Conservation (phyloP, 2,329 filamentous ascomycete species). For the Trichophyton benhamiae region DNA sequence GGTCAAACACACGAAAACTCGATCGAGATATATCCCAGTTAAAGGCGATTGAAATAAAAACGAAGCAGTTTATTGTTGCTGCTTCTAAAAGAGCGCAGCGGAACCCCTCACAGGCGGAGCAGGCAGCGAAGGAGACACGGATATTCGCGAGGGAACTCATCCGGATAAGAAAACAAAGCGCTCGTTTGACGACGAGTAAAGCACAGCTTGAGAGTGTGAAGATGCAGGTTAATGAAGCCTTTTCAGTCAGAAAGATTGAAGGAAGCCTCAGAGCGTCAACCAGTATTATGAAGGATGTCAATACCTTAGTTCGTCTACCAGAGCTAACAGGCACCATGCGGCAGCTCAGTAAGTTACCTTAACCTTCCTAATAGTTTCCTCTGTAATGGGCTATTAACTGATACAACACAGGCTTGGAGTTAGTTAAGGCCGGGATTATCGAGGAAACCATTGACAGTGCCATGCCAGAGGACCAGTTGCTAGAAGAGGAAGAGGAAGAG, state of each 20-base stretch:
- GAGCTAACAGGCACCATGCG: slow-evolving; percentile 82
- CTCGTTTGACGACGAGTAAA: slow-evolving; percentile 70
- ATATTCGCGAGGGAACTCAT: slow-evolving; percentile 82
- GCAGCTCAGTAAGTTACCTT: slow-evolving; percentile 35
- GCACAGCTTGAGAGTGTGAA: slow-evolving; percentile 85
- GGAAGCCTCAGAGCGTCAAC: slow-evolving; percentile 76
- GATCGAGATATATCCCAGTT: slow-evolving; percentile 80
- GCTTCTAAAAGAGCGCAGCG: slow-evolving; percentile 70
- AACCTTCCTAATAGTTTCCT: background rate
- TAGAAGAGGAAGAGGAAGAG: slow-evolving; percentile 61
- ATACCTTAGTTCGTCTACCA: slow-evolving; percentile 68
- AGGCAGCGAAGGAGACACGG: slow-evolving; percentile 71
- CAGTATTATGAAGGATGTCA: slow-evolving; percentile 95
- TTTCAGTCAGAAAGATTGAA: slow-evolving; percentile 90
- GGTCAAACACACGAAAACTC: slow-evolving; percentile 80
- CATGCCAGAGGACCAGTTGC: slow-evolving; percentile 59
- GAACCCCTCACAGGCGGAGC: slow-evolving; percentile 64
- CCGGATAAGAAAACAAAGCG: slow-evolving; percentile 61
- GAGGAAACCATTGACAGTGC: slow-evolving; percentile 92
- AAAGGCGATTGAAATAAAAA: slow-evolving; percentile 69
- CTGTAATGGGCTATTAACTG: slow-evolving; percentile 32
- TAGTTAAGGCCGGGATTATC: slow-evolving; percentile 91
- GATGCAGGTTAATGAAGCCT: slow-evolving; percentile 97
- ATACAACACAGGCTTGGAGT: slow-evolving; percentile 39
- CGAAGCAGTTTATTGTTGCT: slow-evolving; percentile 70